These are phyloP conservation scores for Mycena crocata DNA, from an alignment of 768 basidiomycete genomes.

Conservation along the genomic window DNA sequence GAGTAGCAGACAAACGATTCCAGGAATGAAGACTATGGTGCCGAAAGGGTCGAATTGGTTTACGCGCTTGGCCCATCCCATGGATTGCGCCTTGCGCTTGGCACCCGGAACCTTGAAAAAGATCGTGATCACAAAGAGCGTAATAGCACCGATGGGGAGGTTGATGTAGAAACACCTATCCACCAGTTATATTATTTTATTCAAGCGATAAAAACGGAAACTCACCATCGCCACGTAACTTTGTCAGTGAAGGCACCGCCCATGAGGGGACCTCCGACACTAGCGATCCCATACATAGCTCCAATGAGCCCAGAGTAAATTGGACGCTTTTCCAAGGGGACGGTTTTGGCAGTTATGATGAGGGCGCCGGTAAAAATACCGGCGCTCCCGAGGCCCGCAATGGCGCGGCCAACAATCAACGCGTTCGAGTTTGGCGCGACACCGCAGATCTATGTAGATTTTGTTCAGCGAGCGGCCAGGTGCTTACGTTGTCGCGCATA, in stretches of 20 bases:
- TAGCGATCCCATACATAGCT: slow-evolving; percentile 15
- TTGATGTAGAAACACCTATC: neutral
- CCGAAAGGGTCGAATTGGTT: slow-evolving; percentile 32
- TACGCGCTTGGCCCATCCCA: slow-evolving; percentile 24
- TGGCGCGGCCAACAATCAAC: slow-evolving; percentile 28
- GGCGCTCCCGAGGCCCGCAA: no score
- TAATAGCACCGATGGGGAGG: neutral
- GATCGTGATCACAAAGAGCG: neutral
- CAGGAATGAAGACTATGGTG: slow-evolving; percentile 22
- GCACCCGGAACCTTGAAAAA: neutral
- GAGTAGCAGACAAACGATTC: slow-evolving; percentile 38
- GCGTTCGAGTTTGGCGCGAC: slow-evolving; percentile 16
- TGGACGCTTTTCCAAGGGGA: slow-evolving; percentile 12
- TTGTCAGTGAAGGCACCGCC: slow-evolving; percentile 12
- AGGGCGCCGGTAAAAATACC: slow-evolving; percentile 21
- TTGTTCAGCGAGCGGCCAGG: no score
- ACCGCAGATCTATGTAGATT: slow-evolving; percentile 19
- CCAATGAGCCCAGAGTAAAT: slow-evolving; percentile 19
- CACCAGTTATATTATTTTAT: neutral
- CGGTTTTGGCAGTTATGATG: slow-evolving; percentile 25
- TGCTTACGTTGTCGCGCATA: no score
- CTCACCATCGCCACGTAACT: slow-evolving; percentile 49
- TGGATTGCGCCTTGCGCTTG: neutral
- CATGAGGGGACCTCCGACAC: neutral
- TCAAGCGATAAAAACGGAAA: slow-evolving; percentile 30